phyloP scores from a whole-genome alignment of 2,329 filamentous ascomycete species.

The Colletotrichum karsti region DNA sequence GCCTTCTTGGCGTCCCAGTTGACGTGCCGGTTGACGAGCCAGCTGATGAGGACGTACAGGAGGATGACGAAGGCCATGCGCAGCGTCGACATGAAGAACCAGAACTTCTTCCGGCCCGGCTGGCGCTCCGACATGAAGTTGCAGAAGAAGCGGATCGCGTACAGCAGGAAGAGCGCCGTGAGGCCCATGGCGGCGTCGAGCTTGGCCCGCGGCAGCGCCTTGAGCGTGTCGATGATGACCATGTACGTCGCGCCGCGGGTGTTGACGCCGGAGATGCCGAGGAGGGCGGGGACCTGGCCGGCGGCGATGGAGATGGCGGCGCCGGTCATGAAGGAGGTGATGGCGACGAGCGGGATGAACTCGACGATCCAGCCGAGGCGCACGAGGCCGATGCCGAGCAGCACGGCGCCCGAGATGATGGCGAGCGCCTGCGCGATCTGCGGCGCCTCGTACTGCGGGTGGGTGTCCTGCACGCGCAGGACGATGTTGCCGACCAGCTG shows the following conservation, averaged over 20 bases:
- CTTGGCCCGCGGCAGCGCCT: slow-evolving; percentile 49
- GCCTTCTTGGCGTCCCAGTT: slow-evolving; percentile 55
- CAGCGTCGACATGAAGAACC: slow-evolving; percentile 82
- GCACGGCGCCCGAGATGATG: slow-evolving; percentile 52
- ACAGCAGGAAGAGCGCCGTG: slow-evolving; percentile 72
- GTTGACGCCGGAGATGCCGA: slow-evolving; percentile 54
- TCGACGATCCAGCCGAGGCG: slow-evolving; percentile 60
- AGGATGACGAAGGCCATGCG: slow-evolving; percentile 84
- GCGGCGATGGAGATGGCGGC: slow-evolving; percentile 60
- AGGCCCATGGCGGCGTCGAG: slow-evolving; percentile 79
- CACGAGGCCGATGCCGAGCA: slow-evolving; percentile 54
- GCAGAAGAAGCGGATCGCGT: slow-evolving; percentile 70
- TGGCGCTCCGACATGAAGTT: slow-evolving; percentile 71
- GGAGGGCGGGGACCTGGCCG: slow-evolving; percentile 52
- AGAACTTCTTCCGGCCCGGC: slow-evolving; percentile 72
- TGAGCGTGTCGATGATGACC: slow-evolving; percentile 53
- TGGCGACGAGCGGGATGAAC: slow-evolving; percentile 59
- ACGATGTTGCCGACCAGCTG: slow-evolving; percentile 58
- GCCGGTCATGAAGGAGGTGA: slow-evolving; percentile 59
- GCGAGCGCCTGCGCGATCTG: slow-evolving; percentile 54
- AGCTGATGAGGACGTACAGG: slow-evolving; percentile 82
- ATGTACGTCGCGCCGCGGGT: slow-evolving; percentile 53
- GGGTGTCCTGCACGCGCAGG: slow-evolving; percentile 42
- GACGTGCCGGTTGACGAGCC: slow-evolving; percentile 71
- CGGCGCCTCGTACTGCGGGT: slow-evolving; percentile 45